These are phyloP conservation scores for Dendrobium catenatum DNA, from an alignment of 106 monocot genomes.

Conservation along the genomic window DNA sequence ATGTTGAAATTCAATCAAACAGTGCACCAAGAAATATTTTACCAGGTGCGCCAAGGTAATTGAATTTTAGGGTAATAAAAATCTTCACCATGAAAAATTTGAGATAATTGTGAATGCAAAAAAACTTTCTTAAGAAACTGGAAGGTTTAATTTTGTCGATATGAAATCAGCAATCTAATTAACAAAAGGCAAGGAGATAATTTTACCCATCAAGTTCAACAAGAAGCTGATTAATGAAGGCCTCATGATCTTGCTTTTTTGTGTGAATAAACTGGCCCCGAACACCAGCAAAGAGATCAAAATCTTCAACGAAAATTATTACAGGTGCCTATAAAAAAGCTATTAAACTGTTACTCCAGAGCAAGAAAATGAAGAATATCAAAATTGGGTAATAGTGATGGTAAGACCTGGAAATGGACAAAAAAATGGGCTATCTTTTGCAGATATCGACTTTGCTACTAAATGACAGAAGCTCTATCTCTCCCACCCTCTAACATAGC, in stretches of 20 bases:
- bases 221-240: constrained; percentile 91
- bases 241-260: constrained; percentile 82
- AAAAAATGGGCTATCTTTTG: background rate
- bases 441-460: background rate
- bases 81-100: background rate
- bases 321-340: constrained; percentile 66
- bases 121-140: background rate
- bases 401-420: background rate
- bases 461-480: background rate
- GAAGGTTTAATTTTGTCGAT: background rate
- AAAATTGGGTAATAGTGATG: background rate
- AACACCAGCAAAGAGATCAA: constrained; percentile 89
- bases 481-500: background rate
- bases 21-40: background rate
- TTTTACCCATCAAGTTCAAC: constrained; percentile 90
- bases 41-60: background rate
- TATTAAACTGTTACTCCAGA: constrained; percentile 5
- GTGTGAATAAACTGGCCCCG: constrained; percentile 83
- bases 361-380: background rate
- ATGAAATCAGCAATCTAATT: background rate
- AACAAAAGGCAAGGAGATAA: background rate
- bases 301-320: constrained; percentile 87
- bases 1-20: background rate
- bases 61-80: background rate
- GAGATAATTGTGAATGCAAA: constrained; percentile 2